Conservation (phyloP, 2,329 filamentous ascomycete species). For the Chaetomiaceae sp. region DNA sequence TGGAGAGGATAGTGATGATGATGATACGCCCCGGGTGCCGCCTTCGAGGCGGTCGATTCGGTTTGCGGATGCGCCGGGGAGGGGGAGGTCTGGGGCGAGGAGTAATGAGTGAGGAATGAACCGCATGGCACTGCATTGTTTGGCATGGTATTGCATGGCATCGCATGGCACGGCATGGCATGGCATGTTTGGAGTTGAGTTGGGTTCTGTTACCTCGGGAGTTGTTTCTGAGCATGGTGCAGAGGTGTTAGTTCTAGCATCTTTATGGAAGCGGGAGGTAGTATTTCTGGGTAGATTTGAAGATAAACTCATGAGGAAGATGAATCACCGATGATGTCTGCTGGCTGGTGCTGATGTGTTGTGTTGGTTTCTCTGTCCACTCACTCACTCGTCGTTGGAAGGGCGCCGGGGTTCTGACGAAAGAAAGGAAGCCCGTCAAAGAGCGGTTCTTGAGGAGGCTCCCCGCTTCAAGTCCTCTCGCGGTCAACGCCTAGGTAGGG, state of each 20-base stretch:
- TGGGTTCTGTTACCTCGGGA: not conserved
- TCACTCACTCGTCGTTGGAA: too few species aligned
- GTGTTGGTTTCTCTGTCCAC: too few species aligned
- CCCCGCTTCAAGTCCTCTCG: too few species aligned
- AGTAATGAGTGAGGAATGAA: not conserved
- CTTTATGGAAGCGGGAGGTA: slow-evolving; percentile 3
- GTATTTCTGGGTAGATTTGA: slow-evolving; percentile 3
- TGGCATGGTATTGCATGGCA: not conserved
- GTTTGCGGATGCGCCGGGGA: slow-evolving; percentile 49
- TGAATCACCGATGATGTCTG: too few species aligned
- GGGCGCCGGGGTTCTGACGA: too few species aligned
- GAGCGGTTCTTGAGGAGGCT: too few species aligned
- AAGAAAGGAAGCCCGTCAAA: too few species aligned
- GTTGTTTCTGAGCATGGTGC: not conserved
- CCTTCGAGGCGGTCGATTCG: slow-evolving; percentile 53
- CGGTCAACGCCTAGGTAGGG: too few species aligned
- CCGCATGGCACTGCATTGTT: not conserved
- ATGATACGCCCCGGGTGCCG: slow-evolving; percentile 51
- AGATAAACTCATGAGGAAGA: not conserved
- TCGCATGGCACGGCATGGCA: not conserved
- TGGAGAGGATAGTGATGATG: slow-evolving; percentile 52
- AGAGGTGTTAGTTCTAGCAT: not conserved
- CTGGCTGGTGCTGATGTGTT: not conserved
- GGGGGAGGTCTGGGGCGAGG: slow-evolving; percentile 5
- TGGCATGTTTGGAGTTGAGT: slow-evolving; percentile 6